These are phyloP conservation scores for Fusarium keratoplasticum DNA, from an alignment of 2,329 filamentous ascomycete genomes.

Conservation along the genomic window DNA sequence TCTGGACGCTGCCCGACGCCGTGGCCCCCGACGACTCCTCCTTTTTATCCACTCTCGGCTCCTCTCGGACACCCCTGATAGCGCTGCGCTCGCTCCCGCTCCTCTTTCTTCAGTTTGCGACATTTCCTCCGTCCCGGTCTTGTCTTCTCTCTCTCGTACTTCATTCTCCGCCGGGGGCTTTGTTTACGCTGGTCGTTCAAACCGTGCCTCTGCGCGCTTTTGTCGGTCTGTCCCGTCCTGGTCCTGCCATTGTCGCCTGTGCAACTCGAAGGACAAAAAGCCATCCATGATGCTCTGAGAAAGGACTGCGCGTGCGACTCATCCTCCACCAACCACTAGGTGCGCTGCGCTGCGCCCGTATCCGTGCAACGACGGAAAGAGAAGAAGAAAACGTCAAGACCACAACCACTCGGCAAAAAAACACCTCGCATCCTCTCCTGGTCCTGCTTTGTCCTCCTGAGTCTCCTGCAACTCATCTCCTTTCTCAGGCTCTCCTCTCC, in stretches of 20 bases:
- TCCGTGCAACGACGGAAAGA: constrained; percentile 38
- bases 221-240: neutral
- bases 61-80: constrained; percentile 34
- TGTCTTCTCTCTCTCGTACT: constrained; percentile 9
- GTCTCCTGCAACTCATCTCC: constrained; percentile 1
- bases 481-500: constrained; percentile 2
- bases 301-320: constrained; percentile 42
- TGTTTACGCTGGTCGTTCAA: constrained; percentile 37
- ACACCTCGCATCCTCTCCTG: constrained; percentile 23
- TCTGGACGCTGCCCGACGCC: neutral
- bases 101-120: constrained; percentile 24
- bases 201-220: neutral
- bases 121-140: constrained; percentile 26
- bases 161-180: constrained; percentile 1
- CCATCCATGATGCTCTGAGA: constrained; percentile 45
- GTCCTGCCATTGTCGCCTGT: constrained; percentile 10
- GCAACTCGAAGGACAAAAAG: constrained; percentile 33
- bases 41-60: constrained; percentile 38
- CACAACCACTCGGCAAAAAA: constrained; percentile 12
- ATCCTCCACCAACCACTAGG: constrained; percentile 27
- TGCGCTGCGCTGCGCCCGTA: constrained; percentile 36
- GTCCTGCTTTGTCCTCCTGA: neutral
- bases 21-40: constrained; percentile 11
- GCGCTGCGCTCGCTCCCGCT: constrained; percentile 6
- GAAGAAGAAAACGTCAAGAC: constrained; percentile 23